These are phyloP conservation scores for Sordariomycetes sp. DNA, from an alignment of 2,329 filamentous ascomycete genomes.

Conservation along the genomic window DNA sequence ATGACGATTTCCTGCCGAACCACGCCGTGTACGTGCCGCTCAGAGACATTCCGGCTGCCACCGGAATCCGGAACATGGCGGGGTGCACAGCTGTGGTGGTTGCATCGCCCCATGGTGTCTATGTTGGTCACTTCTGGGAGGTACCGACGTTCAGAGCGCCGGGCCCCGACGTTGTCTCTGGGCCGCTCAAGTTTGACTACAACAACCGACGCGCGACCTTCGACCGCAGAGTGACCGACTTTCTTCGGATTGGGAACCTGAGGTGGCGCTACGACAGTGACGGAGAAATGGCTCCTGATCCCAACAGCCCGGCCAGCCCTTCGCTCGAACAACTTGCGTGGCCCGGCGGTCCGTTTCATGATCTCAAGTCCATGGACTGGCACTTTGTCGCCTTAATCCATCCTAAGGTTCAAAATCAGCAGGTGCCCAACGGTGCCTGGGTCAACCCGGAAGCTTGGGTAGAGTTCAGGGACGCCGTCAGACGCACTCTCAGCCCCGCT, in stretches of 20 bases:
- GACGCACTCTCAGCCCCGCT: too few relatives aligned
- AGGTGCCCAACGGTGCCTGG: too few relatives aligned
- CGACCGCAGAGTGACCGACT: conserved; percentile 1
- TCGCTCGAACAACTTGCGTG: background rate
- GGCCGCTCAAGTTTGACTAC: background rate
- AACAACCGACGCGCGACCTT: background rate
- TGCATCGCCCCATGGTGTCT: background rate
- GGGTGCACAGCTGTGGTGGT: background rate
- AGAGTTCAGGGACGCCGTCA: too few relatives aligned
- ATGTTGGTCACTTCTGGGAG: conserved; percentile 1
- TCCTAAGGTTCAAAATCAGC: too few relatives aligned
- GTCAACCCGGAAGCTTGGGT: too few relatives aligned
- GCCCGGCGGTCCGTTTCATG: too few relatives aligned
- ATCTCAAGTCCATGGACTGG: too few relatives aligned
- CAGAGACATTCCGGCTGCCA: background rate
- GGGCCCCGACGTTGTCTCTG: background rate
- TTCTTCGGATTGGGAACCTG: conserved; percentile 1
- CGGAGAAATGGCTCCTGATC: background rate
- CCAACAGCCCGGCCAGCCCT: background rate
- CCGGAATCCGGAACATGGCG: background rate
- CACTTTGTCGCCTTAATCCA: too few relatives aligned
- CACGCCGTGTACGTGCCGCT: background rate
- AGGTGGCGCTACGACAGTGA: background rate
- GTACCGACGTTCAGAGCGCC: conserved; percentile 1
- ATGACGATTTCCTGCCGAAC: background rate